Conservation (phyloP, 345 rosid genomes). For the Ceriops decandra region DNA sequence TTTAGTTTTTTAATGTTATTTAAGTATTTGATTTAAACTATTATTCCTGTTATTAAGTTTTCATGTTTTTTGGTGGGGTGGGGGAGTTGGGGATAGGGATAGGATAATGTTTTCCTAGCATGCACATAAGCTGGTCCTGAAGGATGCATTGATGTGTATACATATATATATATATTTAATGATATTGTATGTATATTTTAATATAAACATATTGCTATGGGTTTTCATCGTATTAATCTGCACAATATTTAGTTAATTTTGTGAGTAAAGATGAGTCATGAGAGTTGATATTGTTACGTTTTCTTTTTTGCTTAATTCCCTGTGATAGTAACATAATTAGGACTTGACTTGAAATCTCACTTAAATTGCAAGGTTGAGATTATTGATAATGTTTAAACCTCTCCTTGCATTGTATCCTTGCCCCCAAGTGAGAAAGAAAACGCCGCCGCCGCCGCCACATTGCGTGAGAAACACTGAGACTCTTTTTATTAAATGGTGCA, state of each 20-base stretch:
- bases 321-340: too few relatives aligned
- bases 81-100: neutral
- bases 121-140: conserved; percentile 18
- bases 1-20: neutral
- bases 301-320: too few relatives aligned
- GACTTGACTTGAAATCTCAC: too few relatives aligned
- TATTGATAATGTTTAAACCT: too few relatives aligned
- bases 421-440: neutral
- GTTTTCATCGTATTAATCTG: too few relatives aligned
- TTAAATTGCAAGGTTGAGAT: too few relatives aligned
- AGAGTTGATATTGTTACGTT: too few relatives aligned
- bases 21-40: neutral
- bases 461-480: neutral
- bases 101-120: conserved; percentile 4
- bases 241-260: too few relatives aligned
- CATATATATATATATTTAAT: neutral
- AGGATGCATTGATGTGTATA: neutral
- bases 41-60: neutral
- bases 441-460: neutral
- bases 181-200: neutral
- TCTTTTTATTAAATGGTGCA: conserved; percentile 11
- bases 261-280: too few relatives aligned
- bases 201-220: too few relatives aligned
- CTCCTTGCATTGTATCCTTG: too few relatives aligned
- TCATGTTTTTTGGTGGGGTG: neutral